phyloP scores from a whole-genome alignment of 768 basidiomycete species.

The Mycena rebaudengoi region DNA sequence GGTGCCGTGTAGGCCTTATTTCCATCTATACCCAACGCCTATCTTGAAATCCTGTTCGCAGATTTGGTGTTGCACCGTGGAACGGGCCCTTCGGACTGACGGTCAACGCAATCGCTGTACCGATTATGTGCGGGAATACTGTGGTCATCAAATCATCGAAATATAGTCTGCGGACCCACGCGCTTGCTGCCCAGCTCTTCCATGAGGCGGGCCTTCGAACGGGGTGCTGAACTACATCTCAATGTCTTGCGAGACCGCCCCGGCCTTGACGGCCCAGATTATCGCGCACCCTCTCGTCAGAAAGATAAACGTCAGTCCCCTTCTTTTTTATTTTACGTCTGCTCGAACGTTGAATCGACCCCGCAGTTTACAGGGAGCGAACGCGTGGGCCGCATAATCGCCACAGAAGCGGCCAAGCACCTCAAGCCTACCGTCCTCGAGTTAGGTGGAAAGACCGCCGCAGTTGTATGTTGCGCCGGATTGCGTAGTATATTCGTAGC shows the following conservation, averaged over 20 bases:
- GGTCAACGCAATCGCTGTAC: conserved; percentile 52
- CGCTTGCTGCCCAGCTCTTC: conserved; percentile 54
- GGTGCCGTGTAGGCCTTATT: conserved; percentile 57
- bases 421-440: conserved; percentile 65
- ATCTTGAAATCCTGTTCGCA: no score
- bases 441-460: conserved; percentile 63
- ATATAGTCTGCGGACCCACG: conserved; percentile 55
- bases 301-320: conserved; percentile 59
- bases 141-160: conserved; percentile 64
- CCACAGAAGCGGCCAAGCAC: conserved; percentile 61
- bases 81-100: conserved; percentile 59
- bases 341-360: no score
- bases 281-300: conserved; percentile 63
- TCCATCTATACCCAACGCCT: no score
- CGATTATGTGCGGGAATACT: conserved; percentile 65
- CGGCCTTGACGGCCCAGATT: conserved; percentile 55
- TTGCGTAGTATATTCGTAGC: neutral
- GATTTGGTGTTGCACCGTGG: conserved; percentile 65
- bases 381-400: conserved; percentile 60
- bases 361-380: conserved; percentile 64
- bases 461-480: conserved; percentile 46
- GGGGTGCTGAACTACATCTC: conserved; percentile 68
- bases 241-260: conserved; percentile 52
- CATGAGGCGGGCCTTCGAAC: conserved; percentile 64
- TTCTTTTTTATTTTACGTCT: neutral